Base-by-base conservation (phyloP, 2,329 filamentous ascomycete species). In the Plenodomus biglobosus region DNA sequence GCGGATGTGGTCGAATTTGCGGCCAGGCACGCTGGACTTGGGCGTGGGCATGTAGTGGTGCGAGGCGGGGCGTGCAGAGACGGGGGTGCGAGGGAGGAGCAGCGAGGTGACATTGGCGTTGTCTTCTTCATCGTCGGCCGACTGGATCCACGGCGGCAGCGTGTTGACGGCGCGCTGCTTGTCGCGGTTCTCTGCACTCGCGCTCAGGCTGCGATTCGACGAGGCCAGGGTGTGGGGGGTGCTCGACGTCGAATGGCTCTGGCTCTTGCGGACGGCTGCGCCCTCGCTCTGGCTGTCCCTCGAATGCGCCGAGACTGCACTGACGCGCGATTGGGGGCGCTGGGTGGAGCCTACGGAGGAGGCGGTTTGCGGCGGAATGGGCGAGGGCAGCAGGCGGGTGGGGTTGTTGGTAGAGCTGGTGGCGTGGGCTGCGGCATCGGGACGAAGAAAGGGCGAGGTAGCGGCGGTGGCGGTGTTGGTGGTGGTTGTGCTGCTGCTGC, bases 41-140 rank as follows among this genome's bases (percentile, higher is more conserved):
- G 72, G 72, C 8, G 67, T 68, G 35, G 70, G 70, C 50, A 68
- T 62, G 55, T 68, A 68, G 54, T 71, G 64, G 64, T 74, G 71
- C 15, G 62, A 68, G 43, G 71, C 62, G 18, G 68, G 65, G 35
- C 66, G 66, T 44, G 54, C 56, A 35, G 58, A 66, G 32, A 61
- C 65, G 38, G 70, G 71, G 8, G 68, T 68, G 11, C 68, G 58
- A 3, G 69, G 69, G n/a, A 71, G 65, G 30, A 71, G 64, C 36
- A 62, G 56, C 10, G 58, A 59, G 11, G 65, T 63, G 4, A 59
- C 57, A 38, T 68, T 63, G 47, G 52, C 64, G 46, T 62, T 55
- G 38, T 69, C 70, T 46, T 71, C 66, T 38, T 72, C 67, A 47
- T 71, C 67, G 48, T 71, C 66, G 52, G 62, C 58, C 15, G 68